Percentiles rank a stretch among this genome's conserved stretches.
Evolutionary conservation across 768 basidiomycete species (phyloP).

Genomic region (Leccinellum luteum): DNA sequence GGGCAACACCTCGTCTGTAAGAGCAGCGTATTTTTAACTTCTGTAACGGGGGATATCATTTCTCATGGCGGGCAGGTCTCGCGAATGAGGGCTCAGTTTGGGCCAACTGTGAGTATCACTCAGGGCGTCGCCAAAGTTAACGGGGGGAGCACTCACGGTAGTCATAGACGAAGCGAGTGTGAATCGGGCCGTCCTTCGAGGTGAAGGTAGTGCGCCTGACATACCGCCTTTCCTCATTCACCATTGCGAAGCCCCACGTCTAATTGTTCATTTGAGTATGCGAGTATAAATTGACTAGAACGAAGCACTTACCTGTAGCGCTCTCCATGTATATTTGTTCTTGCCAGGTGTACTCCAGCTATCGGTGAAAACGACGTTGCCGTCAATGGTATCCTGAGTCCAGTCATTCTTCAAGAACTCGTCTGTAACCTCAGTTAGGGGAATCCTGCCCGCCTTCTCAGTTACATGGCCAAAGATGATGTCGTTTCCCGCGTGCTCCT

Average conservation of each 20-base stretch:
- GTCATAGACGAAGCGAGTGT: slow-evolving; percentile 60
- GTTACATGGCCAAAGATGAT: slow-evolving; percentile 59
- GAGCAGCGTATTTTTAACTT: background rate
- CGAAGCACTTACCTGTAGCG: slow-evolving; percentile 49
- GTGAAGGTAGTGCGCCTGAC: slow-evolving; percentile 61
- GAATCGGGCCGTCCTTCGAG: slow-evolving; percentile 50
- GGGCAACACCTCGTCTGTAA: background rate
- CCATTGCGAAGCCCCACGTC: slow-evolving; percentile 64
- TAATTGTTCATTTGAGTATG: slow-evolving; percentile 9
- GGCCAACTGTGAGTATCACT: slow-evolving; percentile 17
- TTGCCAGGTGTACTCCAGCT: slow-evolving; percentile 61
- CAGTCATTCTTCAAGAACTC: slow-evolving; percentile 42
- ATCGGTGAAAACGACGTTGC: slow-evolving; percentile 35
- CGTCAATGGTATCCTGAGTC: slow-evolving; percentile 38
- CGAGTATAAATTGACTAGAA: background rate
- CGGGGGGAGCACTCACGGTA: slow-evolving; percentile 48
- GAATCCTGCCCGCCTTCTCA: slow-evolving; percentile 51
- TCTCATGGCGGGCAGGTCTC: background rate
- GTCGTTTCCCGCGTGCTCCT: slow-evolving; percentile 51
- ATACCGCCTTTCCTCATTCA: slow-evolving; percentile 60
- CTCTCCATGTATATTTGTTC: slow-evolving; percentile 59
- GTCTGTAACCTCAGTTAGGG: slow-evolving; percentile 45
- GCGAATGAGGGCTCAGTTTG: slow-evolving; percentile 5
- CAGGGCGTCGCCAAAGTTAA: slow-evolving; percentile 7
- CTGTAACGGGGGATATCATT: background rate